These are phyloP conservation scores for Chalciporus sp. DNA, from an alignment of 1,284 basidiomycete species.

Conservation along the genomic window DNA sequence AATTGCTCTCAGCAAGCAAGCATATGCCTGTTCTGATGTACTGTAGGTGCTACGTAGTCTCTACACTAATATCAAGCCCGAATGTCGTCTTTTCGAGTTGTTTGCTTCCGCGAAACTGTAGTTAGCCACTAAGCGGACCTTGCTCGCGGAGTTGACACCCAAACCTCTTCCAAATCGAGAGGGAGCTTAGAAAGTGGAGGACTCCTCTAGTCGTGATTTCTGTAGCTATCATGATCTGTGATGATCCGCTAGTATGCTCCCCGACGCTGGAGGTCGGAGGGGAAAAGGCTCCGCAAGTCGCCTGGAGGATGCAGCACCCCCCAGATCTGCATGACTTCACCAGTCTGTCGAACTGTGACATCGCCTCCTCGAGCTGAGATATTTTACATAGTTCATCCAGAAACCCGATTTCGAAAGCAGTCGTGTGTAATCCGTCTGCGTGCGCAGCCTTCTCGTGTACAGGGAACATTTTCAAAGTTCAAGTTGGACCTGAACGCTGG, in stretches of 20 bases:
- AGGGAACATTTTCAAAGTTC: not conserved
- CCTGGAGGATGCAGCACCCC: not conserved
- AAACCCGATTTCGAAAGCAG: not conserved
- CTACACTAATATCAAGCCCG: not conserved
- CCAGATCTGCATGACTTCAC: not conserved
- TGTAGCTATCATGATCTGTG: not conserved
- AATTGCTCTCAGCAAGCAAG: no score
- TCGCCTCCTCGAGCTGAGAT: not conserved
- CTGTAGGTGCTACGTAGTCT: not conserved
- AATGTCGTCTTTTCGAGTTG: conserved; percentile 18
- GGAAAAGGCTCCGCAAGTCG: not conserved
- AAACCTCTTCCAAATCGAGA: conserved; percentile 34
- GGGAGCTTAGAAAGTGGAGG: conserved; percentile 17
- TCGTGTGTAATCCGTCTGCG: not conserved
- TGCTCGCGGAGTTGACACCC: conserved; percentile 33
- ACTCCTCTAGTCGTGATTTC: not conserved
- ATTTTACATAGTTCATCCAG: not conserved
- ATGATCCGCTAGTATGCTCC: not conserved
- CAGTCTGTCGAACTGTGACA: not conserved
- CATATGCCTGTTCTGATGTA: not conserved
- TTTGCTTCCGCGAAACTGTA: conserved; percentile 36
- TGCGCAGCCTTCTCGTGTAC: not conserved
- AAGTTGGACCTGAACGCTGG: not conserved
- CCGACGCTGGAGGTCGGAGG: not conserved
- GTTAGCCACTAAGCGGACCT: conserved; percentile 24